Evolutionary conservation across 257 asterid species (phyloP), one percentile per base, ranked within the genome.

Genomic region (Scutellaria galericulata): DNA sequence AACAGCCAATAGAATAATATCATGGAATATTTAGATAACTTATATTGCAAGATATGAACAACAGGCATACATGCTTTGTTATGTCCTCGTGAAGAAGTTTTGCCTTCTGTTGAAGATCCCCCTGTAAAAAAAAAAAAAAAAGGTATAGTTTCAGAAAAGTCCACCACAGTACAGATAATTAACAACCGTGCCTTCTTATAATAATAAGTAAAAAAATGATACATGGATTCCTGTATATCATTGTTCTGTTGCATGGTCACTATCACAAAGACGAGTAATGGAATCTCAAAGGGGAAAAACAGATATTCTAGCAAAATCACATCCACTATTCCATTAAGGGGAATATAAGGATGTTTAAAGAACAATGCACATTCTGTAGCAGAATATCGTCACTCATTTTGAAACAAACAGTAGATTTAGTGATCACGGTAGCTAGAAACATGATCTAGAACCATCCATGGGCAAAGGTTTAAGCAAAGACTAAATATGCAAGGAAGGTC

Each of bases 61-160:
- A 48, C 59, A 56, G 22, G 60, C 86, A 13, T 84, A 93, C 98
- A 85, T 87, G 83, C 58, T 80, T 87, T 46, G 87, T 89, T 52
- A 91, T 68, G 79, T 94, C 96, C 87, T 74, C 79, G 66, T 91
- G 98, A 76, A 94, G 86, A 74, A 72, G 68, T 61, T 83, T 82
- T 61, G 89, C 97, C 78, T 86, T 90, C 86, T 82, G 66, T 81
- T 90, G 86, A 77, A 93, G 83, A 76, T 86, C 87, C 72, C 57
- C 92, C 98, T 93, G 92, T 45, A 74, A 74, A 82, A 68, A 31
- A 60, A 70, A n/a, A n/a, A n/a, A n/a, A n/a, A n/a, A n/a, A n/a
- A n/a, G n/a, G 55, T 5, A 12, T 48, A 45, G 15, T 3, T 64
- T 58, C 41, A 66, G 46, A 61, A 70, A 68, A 51, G 57, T 15